phyloP scores from a whole-genome alignment of 1,284 basidiomycete genomes.

The Melanopsichium pennsylvanicum region DNA sequence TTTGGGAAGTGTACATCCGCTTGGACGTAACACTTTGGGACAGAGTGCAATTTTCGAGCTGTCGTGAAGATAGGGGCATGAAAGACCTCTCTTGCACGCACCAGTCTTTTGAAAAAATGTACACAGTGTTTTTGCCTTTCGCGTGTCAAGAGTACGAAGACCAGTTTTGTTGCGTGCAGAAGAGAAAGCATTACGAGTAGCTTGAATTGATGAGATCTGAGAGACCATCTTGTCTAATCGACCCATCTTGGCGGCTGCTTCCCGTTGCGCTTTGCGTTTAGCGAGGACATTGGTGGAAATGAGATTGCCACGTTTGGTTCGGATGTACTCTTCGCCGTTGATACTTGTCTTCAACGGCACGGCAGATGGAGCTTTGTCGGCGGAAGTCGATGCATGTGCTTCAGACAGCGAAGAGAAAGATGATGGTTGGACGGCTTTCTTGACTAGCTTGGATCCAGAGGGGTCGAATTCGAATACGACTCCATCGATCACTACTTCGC shows the following conservation, averaged over 20 bases:
- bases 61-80: constrained; percentile 62
- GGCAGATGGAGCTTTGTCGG: neutral
- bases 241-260: constrained; percentile 40
- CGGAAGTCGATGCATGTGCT: neutral
- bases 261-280: constrained; percentile 50
- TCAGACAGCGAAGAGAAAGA: too few relatives aligned
- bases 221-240: constrained; percentile 49
- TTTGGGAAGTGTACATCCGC: constrained; percentile 50
- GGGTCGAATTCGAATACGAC: constrained; percentile 69
- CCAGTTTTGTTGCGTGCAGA: constrained; percentile 4
- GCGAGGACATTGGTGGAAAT: constrained; percentile 62
- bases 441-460: constrained; percentile 68
- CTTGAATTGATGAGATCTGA: constrained; percentile 47
- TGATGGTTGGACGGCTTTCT: constrained; percentile 52
- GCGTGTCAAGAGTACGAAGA: constrained; percentile 9
- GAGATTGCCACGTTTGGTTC: constrained; percentile 68
- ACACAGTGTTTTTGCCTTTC: constrained; percentile 44
- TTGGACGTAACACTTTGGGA: constrained; percentile 53
- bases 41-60: constrained; percentile 57
- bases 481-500: constrained; percentile 69
- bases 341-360: constrained; percentile 60
- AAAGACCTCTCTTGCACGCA: constrained; percentile 58
- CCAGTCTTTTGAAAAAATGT: constrained; percentile 58
- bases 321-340: constrained; percentile 66
- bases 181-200: constrained; percentile 21